Conservation (phyloP, 257 asterid genomes). For the Primulina eburnea region DNA sequence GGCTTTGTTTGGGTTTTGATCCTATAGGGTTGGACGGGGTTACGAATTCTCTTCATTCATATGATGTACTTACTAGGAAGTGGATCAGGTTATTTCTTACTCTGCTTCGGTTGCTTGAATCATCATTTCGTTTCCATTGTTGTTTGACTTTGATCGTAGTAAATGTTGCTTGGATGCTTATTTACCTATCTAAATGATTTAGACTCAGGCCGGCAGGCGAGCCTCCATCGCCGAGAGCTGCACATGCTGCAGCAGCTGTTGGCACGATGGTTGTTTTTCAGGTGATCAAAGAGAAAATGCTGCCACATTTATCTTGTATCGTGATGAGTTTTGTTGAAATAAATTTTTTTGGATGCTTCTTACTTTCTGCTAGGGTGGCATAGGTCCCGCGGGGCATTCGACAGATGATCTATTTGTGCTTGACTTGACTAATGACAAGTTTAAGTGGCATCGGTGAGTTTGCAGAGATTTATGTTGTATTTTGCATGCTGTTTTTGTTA, state of each 20-base stretch:
- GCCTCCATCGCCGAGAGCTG: slow-evolving; percentile 99
- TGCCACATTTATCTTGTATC: slow-evolving; percentile 1
- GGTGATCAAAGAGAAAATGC: slow-evolving; percentile 45
- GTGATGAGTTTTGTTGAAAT: background rate
- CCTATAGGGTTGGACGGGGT: slow-evolving; percentile 90
- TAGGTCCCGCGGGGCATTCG: slow-evolving; percentile 99
- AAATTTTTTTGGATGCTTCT: slow-evolving; percentile 18
- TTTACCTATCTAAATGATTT: slow-evolving; percentile 22
- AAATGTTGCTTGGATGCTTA: slow-evolving; percentile 24
- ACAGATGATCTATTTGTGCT: slow-evolving; percentile 92
- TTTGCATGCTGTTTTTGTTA: slow-evolving; percentile 12
- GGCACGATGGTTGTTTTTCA: slow-evolving; percentile 99
- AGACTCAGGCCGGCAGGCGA: slow-evolving; percentile 95
- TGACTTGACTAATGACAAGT: slow-evolving; percentile 87
- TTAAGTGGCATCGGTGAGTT: slow-evolving; percentile 93
- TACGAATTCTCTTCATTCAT: slow-evolving; percentile 81
- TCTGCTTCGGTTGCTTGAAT: slow-evolving; percentile 11
- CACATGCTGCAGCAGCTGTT: slow-evolving; percentile 93
- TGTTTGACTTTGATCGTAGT: slow-evolving; percentile 21
- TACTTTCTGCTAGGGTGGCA: slow-evolving; percentile 76
- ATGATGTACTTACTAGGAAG: slow-evolving; percentile 89
- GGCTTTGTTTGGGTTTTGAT: background rate
- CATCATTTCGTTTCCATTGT: slow-evolving; percentile 6
- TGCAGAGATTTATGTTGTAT: slow-evolving; percentile 21
- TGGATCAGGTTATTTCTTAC: slow-evolving; percentile 69